Evolutionary conservation across 1,284 basidiomycete genomes (phyloP).

Genomic region (Paramarasmius palmivorus): DNA sequence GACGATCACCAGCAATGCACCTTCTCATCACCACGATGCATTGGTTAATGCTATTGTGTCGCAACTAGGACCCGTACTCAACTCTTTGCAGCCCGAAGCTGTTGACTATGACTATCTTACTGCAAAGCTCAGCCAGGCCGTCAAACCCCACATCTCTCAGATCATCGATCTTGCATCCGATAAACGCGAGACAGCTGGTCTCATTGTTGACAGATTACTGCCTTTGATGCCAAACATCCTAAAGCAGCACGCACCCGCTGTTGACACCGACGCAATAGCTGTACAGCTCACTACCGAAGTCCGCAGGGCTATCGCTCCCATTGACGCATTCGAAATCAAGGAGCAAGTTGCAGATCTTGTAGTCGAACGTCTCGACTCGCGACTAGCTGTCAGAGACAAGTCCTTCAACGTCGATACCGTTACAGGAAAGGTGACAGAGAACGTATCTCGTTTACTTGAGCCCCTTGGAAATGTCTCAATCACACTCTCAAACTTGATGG

Average conservation of each 20-base stretch:
- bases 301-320: constrained; percentile 65
- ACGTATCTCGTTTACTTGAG: constrained; percentile 47
- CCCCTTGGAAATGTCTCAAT: constrained; percentile 41
- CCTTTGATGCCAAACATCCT: constrained; percentile 58
- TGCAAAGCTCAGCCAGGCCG: constrained; percentile 71
- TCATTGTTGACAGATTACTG: constrained; percentile 74
- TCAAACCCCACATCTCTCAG: constrained; percentile 84
- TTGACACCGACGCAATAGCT: constrained; percentile 60
- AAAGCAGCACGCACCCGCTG: constrained; percentile 31
- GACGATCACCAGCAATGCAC: constrained; percentile 41
- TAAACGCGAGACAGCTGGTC: constrained; percentile 78
- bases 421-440: constrained; percentile 54
- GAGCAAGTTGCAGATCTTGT: constrained; percentile 84
- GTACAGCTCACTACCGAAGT: constrained; percentile 65
- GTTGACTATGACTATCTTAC: constrained; percentile 80
- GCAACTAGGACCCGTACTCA: constrained; percentile 61
- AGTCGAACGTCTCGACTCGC: constrained; percentile 78
- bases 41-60: constrained; percentile 60
- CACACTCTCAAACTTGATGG: constrained; percentile 38
- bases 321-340: constrained; percentile 81
- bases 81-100: constrained; percentile 56
- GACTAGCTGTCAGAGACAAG: constrained; percentile 74
- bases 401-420: constrained; percentile 63
- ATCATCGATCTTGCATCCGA: constrained; percentile 84
- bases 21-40: constrained; percentile 51